Evolutionary conservation across 768 basidiomycete species (phyloP).

Genomic region (Calvatia gigantea): DNA sequence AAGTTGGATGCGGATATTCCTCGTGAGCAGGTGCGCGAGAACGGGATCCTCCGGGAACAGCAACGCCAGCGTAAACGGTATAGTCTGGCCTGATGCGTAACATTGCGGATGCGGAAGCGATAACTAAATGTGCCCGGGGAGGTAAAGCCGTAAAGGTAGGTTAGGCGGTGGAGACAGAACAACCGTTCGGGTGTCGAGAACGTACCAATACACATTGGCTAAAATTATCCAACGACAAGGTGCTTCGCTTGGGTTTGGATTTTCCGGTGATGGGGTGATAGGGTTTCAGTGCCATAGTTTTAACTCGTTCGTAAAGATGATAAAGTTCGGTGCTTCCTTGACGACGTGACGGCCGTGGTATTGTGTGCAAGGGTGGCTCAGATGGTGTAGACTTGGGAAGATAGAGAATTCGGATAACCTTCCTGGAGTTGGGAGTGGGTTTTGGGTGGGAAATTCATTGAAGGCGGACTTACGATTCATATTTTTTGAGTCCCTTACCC

Average conservation of each 20-base stretch:
- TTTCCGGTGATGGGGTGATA: slow-evolving; percentile 15
- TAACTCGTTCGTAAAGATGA: slow-evolving; percentile 24
- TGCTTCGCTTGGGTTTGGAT: slow-evolving; percentile 6
- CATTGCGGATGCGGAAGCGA: slow-evolving; percentile 31
- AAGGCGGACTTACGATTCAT: slow-evolving; percentile 31
- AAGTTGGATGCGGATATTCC: slow-evolving; percentile 31
- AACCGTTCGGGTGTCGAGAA: slow-evolving; percentile 2
- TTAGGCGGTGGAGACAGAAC: not conserved
- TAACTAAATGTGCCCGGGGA: slow-evolving; percentile 22
- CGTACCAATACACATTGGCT: slow-evolving; percentile 25
- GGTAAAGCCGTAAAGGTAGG: not conserved
- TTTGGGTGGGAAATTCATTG: not conserved
- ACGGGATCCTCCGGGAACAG: slow-evolving; percentile 32
- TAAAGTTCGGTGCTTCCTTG: slow-evolving; percentile 16
- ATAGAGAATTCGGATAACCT: slow-evolving; percentile 35
- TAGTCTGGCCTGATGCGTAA: slow-evolving; percentile 36
- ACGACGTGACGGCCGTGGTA: slow-evolving; percentile 24
- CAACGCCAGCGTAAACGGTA: slow-evolving; percentile 35
- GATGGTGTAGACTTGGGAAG: slow-evolving; percentile 39
- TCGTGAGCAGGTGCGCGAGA: slow-evolving; percentile 31
- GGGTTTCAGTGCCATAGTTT: slow-evolving; percentile 24
- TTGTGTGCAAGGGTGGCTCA: slow-evolving; percentile 27
- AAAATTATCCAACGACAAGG: slow-evolving; percentile 13
- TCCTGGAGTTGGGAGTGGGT: slow-evolving; percentile 16
- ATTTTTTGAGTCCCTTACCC: slow-evolving; percentile 30